These are phyloP conservation scores for Eucalyptus tenuipes DNA, from an alignment of 345 rosid species.

Conservation along the genomic window DNA sequence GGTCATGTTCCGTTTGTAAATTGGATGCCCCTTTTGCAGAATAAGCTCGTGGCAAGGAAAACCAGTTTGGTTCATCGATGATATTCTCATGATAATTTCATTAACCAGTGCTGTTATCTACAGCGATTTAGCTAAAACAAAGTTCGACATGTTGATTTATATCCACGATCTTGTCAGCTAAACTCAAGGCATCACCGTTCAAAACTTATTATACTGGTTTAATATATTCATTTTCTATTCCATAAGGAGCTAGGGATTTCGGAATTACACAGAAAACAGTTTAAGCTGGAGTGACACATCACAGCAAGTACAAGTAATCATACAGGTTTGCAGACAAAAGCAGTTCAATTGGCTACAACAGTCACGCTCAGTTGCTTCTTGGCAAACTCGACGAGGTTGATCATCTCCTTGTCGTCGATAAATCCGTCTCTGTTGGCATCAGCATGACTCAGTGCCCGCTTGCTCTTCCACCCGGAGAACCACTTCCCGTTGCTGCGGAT, in stretches of 20 bases:
- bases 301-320: not conserved
- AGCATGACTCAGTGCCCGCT: not conserved
- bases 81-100: not conserved
- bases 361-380: not conserved
- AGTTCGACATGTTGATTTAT: not conserved
- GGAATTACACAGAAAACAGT: not conserved
- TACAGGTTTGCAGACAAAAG: not conserved
- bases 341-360: not conserved
- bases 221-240: not conserved
- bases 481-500: not conserved
- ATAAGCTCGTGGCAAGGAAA: not conserved
- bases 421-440: conserved; percentile 6
- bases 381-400: conserved; percentile 4
- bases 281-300: not conserved
- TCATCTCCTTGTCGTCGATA: conserved; percentile 1
- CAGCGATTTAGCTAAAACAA: not conserved
- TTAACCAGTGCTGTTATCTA: not conserved
- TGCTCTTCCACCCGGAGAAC: not conserved
- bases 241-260: not conserved
- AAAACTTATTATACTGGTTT: not conserved
- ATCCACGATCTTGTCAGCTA: not conserved
- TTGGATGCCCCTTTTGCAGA: not conserved
- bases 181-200: not conserved
- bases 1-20: not conserved
- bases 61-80: not conserved